Base-by-base conservation (phyloP, 371 early-diverging fungal species). In the Syncephalis plumigaleata region DNA sequence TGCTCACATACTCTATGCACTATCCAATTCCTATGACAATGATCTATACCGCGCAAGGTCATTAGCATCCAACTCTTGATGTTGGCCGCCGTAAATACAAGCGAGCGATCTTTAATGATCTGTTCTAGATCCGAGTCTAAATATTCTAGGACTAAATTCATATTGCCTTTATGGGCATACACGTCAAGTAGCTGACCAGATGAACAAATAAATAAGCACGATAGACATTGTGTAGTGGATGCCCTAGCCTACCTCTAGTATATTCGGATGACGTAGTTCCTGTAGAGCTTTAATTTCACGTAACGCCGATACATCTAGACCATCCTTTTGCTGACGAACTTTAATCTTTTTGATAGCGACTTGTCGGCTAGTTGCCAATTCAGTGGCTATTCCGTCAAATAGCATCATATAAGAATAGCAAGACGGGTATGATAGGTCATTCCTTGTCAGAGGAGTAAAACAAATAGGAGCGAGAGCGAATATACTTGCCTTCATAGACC, bases 51-150 rank as follows among this genome's bases (percentile, higher is more conserved):
- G 23, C 88, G 77, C 24, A 98, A 58, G 42, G 89, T 84, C 98
- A 98, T 98, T 51, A 89, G 49, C 84, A 99, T 83, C 98, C 98
- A 98, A 46, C 87, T 79, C 61, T 99, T 99, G 42, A 98, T 90
- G 62, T 99, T 98, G 2, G 82, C 88, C 2, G 94, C 84, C 77
- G 85, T 87, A 59, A 99, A 93, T 17, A 94, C 73, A 23, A 98
- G 66, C 40, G 70, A 73, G 52, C 83, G 84, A 55, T 95, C 94
- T 57, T 94, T 94, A 65, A 99, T 98, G 38, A 99, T 77, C 63
- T 79, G 79, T 59, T 99, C 99, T 43, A 99, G 60, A 64, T 98
- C 98, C 5, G 87, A 82, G 50, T 93, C 92, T 48, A 95, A 63
- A 52, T 79, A 98, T 63, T 98, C 98, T 9, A 99, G 71, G 0